phyloP scores from a whole-genome alignment of 306 rosid species.

The Fragaria vesca region DNA sequence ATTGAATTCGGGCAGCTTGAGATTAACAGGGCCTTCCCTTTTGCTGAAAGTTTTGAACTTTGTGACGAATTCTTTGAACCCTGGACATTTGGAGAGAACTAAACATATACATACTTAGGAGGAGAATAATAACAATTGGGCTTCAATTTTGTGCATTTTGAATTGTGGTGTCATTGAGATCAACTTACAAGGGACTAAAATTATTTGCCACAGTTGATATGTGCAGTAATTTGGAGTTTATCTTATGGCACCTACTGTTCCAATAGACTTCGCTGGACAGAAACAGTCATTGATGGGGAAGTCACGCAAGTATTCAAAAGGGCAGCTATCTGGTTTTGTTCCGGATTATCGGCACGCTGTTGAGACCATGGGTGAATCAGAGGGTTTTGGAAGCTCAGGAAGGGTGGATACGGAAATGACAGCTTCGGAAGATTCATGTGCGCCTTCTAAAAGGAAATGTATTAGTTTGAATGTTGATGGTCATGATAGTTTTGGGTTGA shows the following conservation, averaged over 20 bases:
- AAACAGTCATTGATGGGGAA: constrained; percentile 84
- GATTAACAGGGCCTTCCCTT: background rate
- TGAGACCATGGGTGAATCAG: constrained; percentile 86
- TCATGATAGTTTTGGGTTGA: constrained; percentile 55
- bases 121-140: constrained; percentile 24
- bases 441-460: constrained; percentile 53
- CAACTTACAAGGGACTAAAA: constrained; percentile 20
- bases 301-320: constrained; percentile 83
- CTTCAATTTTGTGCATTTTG: constrained; percentile 18
- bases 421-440: constrained; percentile 62
- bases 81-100: constrained; percentile 16
- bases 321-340: constrained; percentile 73
- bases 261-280: constrained; percentile 82
- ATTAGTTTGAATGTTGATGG: constrained; percentile 49
- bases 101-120: background rate
- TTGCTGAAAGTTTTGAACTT: constrained; percentile 16
- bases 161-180: background rate
- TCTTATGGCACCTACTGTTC: constrained; percentile 96
- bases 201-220: constrained; percentile 56
- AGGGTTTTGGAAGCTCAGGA: constrained; percentile 81
- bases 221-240: constrained; percentile 55
- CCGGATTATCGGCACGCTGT: constrained; percentile 85
- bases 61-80: constrained; percentile 11
- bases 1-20: constrained; percentile 14
- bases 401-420: constrained; percentile 54